A percentile compares a stretch with the other conserved stretches of the same genome.
These are phyloP conservation scores for Gossypium australe DNA, from an alignment of 345 rosid genomes.

Conservation along the genomic window DNA sequence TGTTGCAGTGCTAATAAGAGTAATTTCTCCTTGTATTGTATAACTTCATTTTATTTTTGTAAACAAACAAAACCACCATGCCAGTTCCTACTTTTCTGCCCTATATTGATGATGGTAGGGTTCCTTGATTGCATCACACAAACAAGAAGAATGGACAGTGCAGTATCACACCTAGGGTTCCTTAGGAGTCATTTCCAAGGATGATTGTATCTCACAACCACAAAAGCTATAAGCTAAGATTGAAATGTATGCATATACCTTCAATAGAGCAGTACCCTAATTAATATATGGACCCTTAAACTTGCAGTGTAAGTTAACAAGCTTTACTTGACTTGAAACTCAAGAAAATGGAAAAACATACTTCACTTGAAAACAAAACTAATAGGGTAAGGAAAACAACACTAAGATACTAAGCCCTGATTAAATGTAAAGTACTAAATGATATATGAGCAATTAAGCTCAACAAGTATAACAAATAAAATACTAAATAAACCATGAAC, in stretches of 20 bases:
- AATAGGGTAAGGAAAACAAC: not conserved
- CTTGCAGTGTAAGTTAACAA: constrained; percentile 14
- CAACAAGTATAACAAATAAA: not conserved
- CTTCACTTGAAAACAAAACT: not conserved
- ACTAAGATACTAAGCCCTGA: not conserved
- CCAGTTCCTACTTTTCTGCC: not conserved
- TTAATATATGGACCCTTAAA: not conserved
- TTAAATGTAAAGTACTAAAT: not conserved
- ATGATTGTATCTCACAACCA: not conserved
- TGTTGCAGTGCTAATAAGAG: not conserved
- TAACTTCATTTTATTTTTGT: not conserved
- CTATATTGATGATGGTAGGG: not conserved
- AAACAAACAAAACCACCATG: not conserved
- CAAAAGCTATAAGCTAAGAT: not conserved
- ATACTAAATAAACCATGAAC: too few species aligned
- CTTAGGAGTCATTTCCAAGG: not conserved
- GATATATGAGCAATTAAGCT: not conserved
- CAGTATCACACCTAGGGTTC: not conserved
- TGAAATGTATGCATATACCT: not conserved
- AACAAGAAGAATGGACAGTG: not conserved
- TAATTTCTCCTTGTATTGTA: not conserved
- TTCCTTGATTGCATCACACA: not conserved
- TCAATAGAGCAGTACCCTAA: not conserved
- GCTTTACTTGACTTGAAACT: not conserved
- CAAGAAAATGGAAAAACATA: not conserved